Evolutionary conservation across 2,329 filamentous ascomycete species (phyloP).

Genomic region (Exutisphaerella laricina): DNA sequence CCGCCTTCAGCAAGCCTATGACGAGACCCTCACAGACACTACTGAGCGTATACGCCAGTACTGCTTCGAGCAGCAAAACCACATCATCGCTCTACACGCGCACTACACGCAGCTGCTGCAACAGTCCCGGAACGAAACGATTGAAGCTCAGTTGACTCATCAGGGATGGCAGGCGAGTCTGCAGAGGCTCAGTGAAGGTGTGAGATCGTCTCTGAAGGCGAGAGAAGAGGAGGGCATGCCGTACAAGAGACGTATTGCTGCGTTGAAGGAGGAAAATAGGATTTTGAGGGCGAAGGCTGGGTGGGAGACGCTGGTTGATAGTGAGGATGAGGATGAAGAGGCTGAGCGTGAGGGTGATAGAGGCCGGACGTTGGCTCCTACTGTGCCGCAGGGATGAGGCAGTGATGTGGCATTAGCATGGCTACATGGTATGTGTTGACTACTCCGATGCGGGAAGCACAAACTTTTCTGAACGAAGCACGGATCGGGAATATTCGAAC

Average conservation of each 20-base stretch:
- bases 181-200: slow-evolving; percentile 39
- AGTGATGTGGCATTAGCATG: too few species aligned
- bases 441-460: too few species aligned
- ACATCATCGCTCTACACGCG: slow-evolving; percentile 42
- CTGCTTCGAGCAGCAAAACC: slow-evolving; percentile 38
- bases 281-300: slow-evolving; percentile 42
- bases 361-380: too few species aligned
- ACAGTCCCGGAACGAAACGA: slow-evolving; percentile 39
- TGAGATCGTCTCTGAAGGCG: slow-evolving; percentile 36
- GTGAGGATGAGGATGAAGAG: slow-evolving; percentile 37
- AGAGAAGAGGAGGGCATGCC: slow-evolving; percentile 35
- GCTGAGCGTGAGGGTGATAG: slow-evolving; percentile 1
- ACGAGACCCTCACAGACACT: slow-evolving; percentile 34
- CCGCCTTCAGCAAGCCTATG: slow-evolving; percentile 35
- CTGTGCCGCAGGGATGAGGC: too few species aligned
- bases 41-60: slow-evolving; percentile 31
- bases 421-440: too few species aligned
- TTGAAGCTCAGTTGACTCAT: slow-evolving; percentile 44
- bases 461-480: too few species aligned
- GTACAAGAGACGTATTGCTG: slow-evolving; percentile 36
- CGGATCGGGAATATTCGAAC: too few species aligned
- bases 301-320: slow-evolving; percentile 39
- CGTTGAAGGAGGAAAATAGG: slow-evolving; percentile 45
- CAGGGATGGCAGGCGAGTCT: slow-evolving; percentile 46
- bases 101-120: slow-evolving; percentile 45